Evolutionary conservation across 176 grass and related monocot genomes (phyloP).

Genomic region (Chloris gayana): DNA sequence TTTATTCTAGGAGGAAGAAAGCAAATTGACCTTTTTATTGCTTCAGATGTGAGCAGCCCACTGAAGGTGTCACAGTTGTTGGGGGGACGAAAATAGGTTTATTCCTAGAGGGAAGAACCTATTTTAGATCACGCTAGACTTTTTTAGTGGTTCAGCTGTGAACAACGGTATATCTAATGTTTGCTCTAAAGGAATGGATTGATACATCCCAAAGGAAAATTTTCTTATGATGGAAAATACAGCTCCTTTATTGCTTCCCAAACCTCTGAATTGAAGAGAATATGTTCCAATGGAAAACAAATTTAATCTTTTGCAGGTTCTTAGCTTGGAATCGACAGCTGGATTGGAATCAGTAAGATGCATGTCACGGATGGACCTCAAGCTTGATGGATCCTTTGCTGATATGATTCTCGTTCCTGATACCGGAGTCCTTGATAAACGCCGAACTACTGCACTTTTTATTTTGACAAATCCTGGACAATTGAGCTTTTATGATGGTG

Average conservation of each 20-base stretch:
- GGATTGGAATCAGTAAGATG: conserved; percentile 81
- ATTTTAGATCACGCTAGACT: neutral
- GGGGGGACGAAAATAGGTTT: neutral
- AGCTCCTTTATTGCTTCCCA: neutral
- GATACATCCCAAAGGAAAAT: neutral
- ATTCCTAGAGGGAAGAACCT: neutral
- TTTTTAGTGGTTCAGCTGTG: neutral
- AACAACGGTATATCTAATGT: conserved; percentile 7
- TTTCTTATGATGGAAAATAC: conserved; percentile 20
- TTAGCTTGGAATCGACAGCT: conserved; percentile 67
- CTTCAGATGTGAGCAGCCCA: neutral
- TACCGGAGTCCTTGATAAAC: conserved; percentile 59
- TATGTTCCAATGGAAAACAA: neutral
- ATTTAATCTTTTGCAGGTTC: conserved; percentile 62
- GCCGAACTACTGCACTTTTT: conserved; percentile 71
- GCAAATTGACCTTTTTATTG: neutral
- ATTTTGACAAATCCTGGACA: conserved; percentile 95
- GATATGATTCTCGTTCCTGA: conserved; percentile 98
- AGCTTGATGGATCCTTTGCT: conserved; percentile 90
- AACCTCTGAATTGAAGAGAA: conserved; percentile 20
- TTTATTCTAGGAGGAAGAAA: neutral
- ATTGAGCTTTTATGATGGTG: conserved; percentile 75
- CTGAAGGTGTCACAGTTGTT: neutral
- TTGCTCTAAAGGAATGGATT: neutral
- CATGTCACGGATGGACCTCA: conserved; percentile 69